Evolutionary conservation across 129 eudicot species (phyloP), one percentile per base, ranked within the genome.

Genomic region (Centaurea solstitialis): DNA sequence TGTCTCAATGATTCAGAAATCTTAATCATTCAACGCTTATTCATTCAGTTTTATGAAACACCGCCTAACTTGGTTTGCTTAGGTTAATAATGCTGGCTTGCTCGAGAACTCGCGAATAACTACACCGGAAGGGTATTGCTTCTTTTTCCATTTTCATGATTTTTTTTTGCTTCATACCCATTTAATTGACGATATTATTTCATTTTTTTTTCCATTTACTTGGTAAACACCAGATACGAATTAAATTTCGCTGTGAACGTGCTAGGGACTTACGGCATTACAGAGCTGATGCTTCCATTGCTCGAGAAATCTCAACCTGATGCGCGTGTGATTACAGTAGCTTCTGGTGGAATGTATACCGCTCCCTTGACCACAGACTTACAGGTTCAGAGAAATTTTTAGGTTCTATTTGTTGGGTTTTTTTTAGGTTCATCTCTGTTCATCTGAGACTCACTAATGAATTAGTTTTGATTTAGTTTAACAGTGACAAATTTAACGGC

Each of bases 1-100:
- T 57, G 65, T 57, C 65, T 57, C 7, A 57, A 57, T 21, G 3
- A 6, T 57, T 57, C 65, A 17, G 65, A 57, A 57, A 17, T 5
- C 22, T 17, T 57, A 57, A 57, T n/a, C 22, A 57, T 57, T 5
- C 9, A 57, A 57, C 65, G 6, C 65, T 53, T 40, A 15, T 59
- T 4, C 50, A n/a, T 35, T 33, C 38, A 62, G 40, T 35, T 62
- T 10, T 76, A 38, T 61, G 20, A 76, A 22, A 76, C 22, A 37
- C 5, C 50, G n/a, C 45, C 20, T 35, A 33, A 33, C 41, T 26
- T 70, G 18, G 18, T 70, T 37, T 45, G 33, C 28, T 21, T 72
- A 95, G 99, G 94, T 92, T 11, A 95, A 95, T 81, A 95, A 95
- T 89, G 99, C 98, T 81, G 98, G 99, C 72, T 0, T 83, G 75